Base-by-base conservation (phyloP, 495 filamentous ascomycete species). In the Tuber umbilicatum region DNA sequence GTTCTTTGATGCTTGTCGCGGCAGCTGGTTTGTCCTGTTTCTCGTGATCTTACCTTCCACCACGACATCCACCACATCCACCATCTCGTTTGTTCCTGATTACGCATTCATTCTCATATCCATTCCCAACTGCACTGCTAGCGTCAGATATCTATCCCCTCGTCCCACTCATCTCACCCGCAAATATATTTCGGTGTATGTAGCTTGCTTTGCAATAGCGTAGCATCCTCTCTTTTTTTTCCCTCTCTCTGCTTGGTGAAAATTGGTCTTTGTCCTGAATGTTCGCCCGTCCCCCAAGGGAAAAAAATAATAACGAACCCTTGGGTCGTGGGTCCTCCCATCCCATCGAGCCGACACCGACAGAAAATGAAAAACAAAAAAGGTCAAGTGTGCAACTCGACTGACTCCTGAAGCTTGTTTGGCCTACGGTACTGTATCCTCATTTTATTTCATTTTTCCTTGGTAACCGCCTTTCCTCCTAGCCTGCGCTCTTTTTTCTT, bases 401-500 rank as follows among this genome's bases (percentile, higher is more conserved):
- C 27, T 64, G 14, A 64, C 55, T 35, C 55, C 27, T 64, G 55
- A 35, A 64, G 55, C 55, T 64, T 27, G 55, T 64, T 35, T 35
- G 55, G 55, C 55, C 55, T 35, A 35, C 55, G 1, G 55, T 64
- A 35, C 55, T 5, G 55, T 64, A 35, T 64, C 55, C 55, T 35
- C 55, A 64, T 64, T 64, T 64, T 35, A 64, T 64, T 64, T 64
- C 55, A 64, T 64, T 64, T 64, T 64, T 64, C 27, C 55, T 19
- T 19, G 55, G 55, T 35, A 64, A 19, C 55, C 55, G 55, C 75
- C 50, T 64, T 69, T 40, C 41, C 31, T 21, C 55, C 47, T 43
- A 50, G 55, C 73, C 68, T 73, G 35, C 73, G 69, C 73, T 73
- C 47, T 75, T 50, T 76, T 77, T 75, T 72, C 21, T 73, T 70